Percentiles rank a stretch among this genome's conserved stretches.
phyloP scores from a whole-genome alignment of 2,329 filamentous ascomycete genomes.

The Xylaria sp. region DNA sequence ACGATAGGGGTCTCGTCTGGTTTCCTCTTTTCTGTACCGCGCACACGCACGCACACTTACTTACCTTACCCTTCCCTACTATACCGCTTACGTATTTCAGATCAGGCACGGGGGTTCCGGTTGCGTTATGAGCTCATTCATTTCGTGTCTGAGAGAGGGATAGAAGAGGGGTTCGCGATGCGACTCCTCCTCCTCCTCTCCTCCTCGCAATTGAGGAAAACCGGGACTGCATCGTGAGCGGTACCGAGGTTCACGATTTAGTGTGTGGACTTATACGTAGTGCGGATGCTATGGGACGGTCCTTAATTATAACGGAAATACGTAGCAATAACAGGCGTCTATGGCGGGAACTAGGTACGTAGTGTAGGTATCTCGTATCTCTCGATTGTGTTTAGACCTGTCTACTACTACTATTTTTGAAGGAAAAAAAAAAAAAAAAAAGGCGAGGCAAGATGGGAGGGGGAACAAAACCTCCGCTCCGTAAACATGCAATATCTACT shows the following conservation, averaged over 20 bases:
- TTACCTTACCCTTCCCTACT: conserved; percentile 8
- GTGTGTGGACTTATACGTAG: not conserved
- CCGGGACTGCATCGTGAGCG: not conserved
- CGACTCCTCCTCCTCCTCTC: too few relatives aligned
- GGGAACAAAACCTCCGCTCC: conserved; percentile 28
- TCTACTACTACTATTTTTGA: not conserved
- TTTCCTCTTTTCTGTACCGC: not conserved
- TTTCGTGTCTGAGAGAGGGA: not conserved
- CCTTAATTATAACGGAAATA: not conserved
- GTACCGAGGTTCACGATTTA: not conserved
- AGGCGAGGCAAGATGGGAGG: conserved; percentile 8
- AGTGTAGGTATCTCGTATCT: too few relatives aligned
- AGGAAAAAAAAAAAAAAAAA: not conserved
- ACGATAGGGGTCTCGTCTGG: conserved; percentile 23
- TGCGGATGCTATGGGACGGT: not conserved
- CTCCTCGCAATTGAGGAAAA: not conserved
- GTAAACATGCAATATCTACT: not conserved
- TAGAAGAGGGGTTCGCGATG: not conserved
- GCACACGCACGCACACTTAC: not conserved
- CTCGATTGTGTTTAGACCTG: not conserved
- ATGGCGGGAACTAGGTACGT: not conserved
- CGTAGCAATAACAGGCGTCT: not conserved
- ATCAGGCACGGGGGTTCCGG: not conserved
- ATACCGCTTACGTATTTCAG: not conserved
- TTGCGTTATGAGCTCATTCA: conserved; percentile 1